Percentiles rank a stretch among this genome's conserved stretches.
phyloP scores from a whole-genome alignment of 2,329 filamentous ascomycete species.

The Camillea tinctor region DNA sequence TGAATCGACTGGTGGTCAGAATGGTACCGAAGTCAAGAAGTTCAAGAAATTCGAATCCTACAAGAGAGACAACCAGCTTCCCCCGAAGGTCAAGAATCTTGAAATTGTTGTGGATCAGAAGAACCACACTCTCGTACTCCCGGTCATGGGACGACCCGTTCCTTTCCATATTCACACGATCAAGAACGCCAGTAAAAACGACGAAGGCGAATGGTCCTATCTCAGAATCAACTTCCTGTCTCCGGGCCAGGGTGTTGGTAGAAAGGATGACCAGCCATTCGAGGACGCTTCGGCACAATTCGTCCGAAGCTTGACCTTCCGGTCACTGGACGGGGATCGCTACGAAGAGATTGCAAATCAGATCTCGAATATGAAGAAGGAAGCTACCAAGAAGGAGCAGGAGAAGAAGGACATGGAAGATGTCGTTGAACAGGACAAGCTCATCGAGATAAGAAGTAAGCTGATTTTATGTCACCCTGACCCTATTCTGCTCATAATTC shows the following conservation, averaged over 20 bases:
- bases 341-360: conserved; percentile 89
- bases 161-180: conserved; percentile 98
- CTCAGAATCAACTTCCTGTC: conserved; percentile 96
- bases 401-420: conserved; percentile 99
- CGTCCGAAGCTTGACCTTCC: conserved; percentile 90
- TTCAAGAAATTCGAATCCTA: conserved; percentile 99
- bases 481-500: conserved; percentile 20
- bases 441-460: conserved; percentile 88
- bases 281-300: conserved; percentile 96
- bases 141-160: conserved; percentile 95
- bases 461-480: conserved; percentile 16
- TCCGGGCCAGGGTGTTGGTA: conserved; percentile 92
- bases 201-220: conserved; percentile 91
- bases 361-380: conserved; percentile 95
- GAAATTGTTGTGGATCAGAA: conserved; percentile 89
- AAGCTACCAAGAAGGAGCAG: conserved; percentile 86
- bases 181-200: conserved; percentile 98
- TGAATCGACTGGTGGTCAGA: conserved; percentile 78
- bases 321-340: conserved; percentile 83
- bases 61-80: conserved; percentile 95
- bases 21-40: conserved; percentile 92
- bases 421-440: conserved; percentile 97
- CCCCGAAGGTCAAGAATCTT: conserved; percentile 76
- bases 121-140: conserved; percentile 84
- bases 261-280: conserved; percentile 97